phyloP scores from a whole-genome alignment of 129 eudicot genomes.

The Ambrosia artemisiifolia region DNA sequence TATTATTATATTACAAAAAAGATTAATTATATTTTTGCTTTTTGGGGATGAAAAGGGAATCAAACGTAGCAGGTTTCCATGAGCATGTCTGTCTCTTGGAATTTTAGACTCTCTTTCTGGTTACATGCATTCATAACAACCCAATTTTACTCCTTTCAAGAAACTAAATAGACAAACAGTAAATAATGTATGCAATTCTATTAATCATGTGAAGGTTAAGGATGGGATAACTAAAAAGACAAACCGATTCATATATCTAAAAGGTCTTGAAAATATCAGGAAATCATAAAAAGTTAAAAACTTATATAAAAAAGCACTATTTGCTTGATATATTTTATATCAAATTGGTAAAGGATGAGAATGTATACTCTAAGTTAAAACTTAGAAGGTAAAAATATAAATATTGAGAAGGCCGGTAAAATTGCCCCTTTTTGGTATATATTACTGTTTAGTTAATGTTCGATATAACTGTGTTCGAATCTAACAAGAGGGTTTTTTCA shows the following conservation, averaged over 20 bases:
- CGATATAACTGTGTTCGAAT: no score
- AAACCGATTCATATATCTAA: not conserved
- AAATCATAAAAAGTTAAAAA: not conserved
- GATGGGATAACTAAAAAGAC: not conserved
- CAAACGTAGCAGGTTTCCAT: constrained; percentile 32
- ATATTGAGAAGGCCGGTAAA: not conserved
- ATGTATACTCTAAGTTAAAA: no score
- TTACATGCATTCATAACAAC: constrained; percentile 21
- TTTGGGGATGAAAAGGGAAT: constrained; percentile 39
- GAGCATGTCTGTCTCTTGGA: constrained; percentile 35
- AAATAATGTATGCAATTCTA: not conserved
- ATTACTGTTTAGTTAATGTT: no score
- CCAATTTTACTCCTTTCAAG: constrained; percentile 10
- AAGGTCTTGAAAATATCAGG: not conserved
- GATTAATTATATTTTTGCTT: constrained; percentile 31
- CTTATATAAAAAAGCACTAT: not conserved
- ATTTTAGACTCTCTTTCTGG: constrained; percentile 25
- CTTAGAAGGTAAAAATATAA: no score
- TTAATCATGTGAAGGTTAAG: not conserved
- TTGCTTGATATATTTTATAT: not conserved
- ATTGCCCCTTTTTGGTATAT: not conserved
- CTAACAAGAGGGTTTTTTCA: no score
- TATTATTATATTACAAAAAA: constrained; percentile 31
- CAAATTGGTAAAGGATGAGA: no score
- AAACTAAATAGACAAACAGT: not conserved